These are phyloP conservation scores for Silene vulgaris DNA, from an alignment of 179 eudicot species.

Conservation along the genomic window DNA sequence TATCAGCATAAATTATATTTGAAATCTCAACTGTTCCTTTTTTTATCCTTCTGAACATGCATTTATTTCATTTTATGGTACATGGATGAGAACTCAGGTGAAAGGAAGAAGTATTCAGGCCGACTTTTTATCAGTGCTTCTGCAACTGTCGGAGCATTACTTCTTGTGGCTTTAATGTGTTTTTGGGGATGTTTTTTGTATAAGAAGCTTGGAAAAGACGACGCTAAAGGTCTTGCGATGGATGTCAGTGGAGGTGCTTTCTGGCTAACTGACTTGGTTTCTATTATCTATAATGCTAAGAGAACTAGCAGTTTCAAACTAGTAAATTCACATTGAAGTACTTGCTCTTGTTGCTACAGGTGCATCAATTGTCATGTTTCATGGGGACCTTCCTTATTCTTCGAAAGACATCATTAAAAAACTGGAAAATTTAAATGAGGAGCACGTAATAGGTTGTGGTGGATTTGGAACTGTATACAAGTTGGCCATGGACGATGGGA, in stretches of 20 bases:
- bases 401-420: slow-evolving; percentile 85
- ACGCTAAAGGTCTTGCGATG: slow-evolving; percentile 66
- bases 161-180: slow-evolving; percentile 96
- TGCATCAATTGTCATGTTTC: slow-evolving; percentile 96
- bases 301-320: slow-evolving; percentile 2
- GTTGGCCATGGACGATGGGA: slow-evolving; percentile 94
- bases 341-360: slow-evolving; percentile 44
- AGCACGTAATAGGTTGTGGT: slow-evolving; percentile 88
- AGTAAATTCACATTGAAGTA: not conserved
- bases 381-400: slow-evolving; percentile 95
- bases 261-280: slow-evolving; percentile 8
- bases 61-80: not conserved
- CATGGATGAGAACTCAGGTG: slow-evolving; percentile 41
- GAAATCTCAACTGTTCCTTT: not conserved
- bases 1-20: not conserved
- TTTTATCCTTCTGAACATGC: slow-evolving; percentile 1
- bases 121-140: slow-evolving; percentile 82
- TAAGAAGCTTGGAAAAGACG: slow-evolving; percentile 86
- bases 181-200: slow-evolving; percentile 97
- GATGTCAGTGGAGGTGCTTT: slow-evolving; percentile 81
- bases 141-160: slow-evolving; percentile 92
- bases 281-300: slow-evolving; percentile 7
- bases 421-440: slow-evolving; percentile 75
- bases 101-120: slow-evolving; percentile 65
- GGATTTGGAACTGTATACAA: slow-evolving; percentile 96